These are phyloP conservation scores for Tulasnella sp. DNA, from an alignment of 768 basidiomycete genomes.

Conservation along the genomic window DNA sequence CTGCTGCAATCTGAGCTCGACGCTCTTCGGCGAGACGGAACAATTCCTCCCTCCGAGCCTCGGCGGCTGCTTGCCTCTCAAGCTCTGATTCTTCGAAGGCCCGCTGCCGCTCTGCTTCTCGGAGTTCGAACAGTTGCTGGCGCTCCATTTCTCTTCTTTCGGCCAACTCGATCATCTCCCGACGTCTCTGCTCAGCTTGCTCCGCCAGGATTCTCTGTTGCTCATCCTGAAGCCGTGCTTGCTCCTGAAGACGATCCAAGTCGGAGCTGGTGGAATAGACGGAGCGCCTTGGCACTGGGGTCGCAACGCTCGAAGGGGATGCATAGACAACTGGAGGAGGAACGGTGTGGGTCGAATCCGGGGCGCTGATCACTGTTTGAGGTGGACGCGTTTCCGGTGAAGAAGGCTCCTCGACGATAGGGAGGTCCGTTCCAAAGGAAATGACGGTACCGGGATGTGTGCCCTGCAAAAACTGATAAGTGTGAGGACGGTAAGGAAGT, in stretches of 20 bases:
- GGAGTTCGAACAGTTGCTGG: constrained; percentile 36
- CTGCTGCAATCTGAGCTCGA: neutral
- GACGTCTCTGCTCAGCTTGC: constrained; percentile 12
- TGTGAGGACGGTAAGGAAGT: too few relatives aligned
- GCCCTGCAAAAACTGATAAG: neutral
- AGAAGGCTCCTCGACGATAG: neutral
- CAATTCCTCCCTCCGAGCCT: constrained; percentile 10
- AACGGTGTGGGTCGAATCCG: neutral
- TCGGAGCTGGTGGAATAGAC: neutral
- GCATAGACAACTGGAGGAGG: constrained; percentile 1
- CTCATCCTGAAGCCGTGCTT: constrained; percentile 13
- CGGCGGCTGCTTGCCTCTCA: constrained; percentile 14
- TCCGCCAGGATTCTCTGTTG: constrained; percentile 1
- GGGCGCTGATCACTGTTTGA: neutral
- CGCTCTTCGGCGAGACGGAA: constrained; percentile 7
- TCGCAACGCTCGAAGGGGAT: neutral
- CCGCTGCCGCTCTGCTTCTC: constrained; percentile 30
- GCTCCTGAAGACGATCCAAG: constrained; percentile 10
- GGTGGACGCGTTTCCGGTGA: neutral
- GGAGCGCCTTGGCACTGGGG: neutral
- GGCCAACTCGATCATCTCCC: constrained; percentile 12
- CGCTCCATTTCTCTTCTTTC: constrained; percentile 44
- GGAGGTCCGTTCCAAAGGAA: neutral
- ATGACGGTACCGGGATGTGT: neutral
- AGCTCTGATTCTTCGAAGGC: constrained; percentile 18